Evolutionary conservation across 208 protist genomes (phyloP), one percentile per base, ranked within the genome.

Genomic region (Crithidia sp.): DNA sequence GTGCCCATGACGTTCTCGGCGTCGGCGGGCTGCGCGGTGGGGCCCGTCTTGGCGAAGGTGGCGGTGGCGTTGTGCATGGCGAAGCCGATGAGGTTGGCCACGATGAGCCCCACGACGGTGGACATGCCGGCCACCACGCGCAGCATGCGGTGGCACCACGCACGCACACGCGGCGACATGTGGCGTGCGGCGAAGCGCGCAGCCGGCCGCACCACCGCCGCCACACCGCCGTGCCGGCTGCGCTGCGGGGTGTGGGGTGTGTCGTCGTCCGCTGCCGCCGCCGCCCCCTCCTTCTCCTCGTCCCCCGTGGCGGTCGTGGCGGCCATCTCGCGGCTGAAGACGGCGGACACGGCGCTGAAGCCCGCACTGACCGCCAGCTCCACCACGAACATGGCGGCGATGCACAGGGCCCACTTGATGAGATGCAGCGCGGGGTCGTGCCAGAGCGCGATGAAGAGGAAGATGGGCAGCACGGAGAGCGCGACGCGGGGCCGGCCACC

Each of bases 381-480:
- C 37, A 83, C 47, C 28, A 93, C 40, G 52, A 96, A 86, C 55
- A 84, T 77, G 8, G 71, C 53, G 10, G 77, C 57, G 39, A 93
- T 89, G 66, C 86, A 81, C 40, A 79, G 28, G 0, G 89, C 92
- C 91, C 91, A 95, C 61, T 91, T 71, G 9, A 96, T 41, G 14
- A 94, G 79, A 45, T 90, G 79, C 61, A 93, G 86, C 61, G 65
- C 82, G 7, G 93, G 67, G 81, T 97, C 95, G 76, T 98, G 95
- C 95, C 95, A 98, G n/a, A 97, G 53, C 13, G 92, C 94, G 57
- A 98, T 93, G 75, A 98, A 98, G 54, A 95, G 82, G 74, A 98
- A 98, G 56, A 98, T 96, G 16, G 95, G 83, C 73, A 93, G 88
- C 39, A 98, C 84, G 13, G 74, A 92, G 5, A 87, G 57, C 49